Conservation (phyloP, 2,329 filamentous ascomycete species). For the Aspergillus latus region DNA sequence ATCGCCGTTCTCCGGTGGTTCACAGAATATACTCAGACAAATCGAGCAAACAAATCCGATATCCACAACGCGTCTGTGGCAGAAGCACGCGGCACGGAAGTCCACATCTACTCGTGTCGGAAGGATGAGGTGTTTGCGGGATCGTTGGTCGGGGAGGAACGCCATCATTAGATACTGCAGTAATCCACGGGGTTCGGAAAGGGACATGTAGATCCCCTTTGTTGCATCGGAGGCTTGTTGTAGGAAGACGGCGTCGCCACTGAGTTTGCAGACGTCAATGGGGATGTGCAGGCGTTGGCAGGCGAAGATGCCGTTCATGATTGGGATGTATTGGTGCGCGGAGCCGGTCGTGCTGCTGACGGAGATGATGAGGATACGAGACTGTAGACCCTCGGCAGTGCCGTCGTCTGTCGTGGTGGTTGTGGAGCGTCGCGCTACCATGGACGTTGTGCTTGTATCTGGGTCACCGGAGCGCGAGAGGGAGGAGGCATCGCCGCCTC, state of each 20-base stretch:
- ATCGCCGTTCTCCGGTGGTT: slow-evolving; percentile 60
- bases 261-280: slow-evolving; percentile 86
- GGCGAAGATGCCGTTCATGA: slow-evolving; percentile 98
- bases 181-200: slow-evolving; percentile 66
- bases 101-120: slow-evolving; percentile 86
- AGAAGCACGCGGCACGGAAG: slow-evolving; percentile 98
- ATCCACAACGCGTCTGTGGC: slow-evolving; percentile 86
- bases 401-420: slow-evolving; percentile 22
- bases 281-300: slow-evolving; percentile 84
- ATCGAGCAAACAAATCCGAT: slow-evolving; percentile 95
- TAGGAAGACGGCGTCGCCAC: slow-evolving; percentile 83
- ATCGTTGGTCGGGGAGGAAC: slow-evolving; percentile 72
- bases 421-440: slow-evolving; percentile 9
- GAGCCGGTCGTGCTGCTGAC: slow-evolving; percentile 88
- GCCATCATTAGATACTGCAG: slow-evolving; percentile 94
- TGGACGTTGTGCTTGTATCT: slow-evolving; percentile 30
- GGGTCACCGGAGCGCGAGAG: slow-evolving; percentile 33
- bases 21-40: slow-evolving; percentile 91
- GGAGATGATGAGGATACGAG: slow-evolving; percentile 84
- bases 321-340: slow-evolving; percentile 88
- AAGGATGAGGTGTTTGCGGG: slow-evolving; percentile 65
- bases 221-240: slow-evolving; percentile 84
- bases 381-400: slow-evolving; percentile 57
- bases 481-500: slow-evolving; percentile 45
- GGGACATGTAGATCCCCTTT: slow-evolving; percentile 66